phyloP scores from a whole-genome alignment of 139 green algal species.

The Picochlorum sp. region DNA sequence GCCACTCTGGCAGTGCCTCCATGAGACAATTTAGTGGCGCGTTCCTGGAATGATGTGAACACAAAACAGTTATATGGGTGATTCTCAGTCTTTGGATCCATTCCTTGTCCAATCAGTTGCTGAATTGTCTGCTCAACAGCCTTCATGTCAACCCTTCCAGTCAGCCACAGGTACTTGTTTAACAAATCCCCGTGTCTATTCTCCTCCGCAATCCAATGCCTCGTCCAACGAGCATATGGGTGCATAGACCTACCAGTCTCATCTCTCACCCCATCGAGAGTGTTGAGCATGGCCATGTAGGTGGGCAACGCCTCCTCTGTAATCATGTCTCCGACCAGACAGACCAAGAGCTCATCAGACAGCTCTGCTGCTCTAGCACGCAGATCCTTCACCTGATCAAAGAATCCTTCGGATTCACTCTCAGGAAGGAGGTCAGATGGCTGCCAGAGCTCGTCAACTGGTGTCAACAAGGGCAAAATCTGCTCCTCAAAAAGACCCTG shows the following conservation, averaged over 20 bases:
- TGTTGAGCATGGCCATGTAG: conserved; percentile 99
- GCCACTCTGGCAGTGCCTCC: conserved; percentile 88
- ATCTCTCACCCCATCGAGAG: conserved; percentile 90
- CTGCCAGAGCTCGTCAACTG: conserved; percentile 82
- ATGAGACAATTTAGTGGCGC: conserved; percentile 92
- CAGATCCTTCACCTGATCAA: conserved; percentile 83
- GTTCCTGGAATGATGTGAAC: conserved; percentile 77
- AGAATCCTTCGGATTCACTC: conserved; percentile 64
- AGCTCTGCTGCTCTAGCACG: conserved; percentile 64
- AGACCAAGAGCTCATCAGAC: conserved; percentile 91
- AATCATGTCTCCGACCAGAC: conserved; percentile 74
- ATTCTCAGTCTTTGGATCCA: conserved; percentile 22
- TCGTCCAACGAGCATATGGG: conserved; percentile 76
- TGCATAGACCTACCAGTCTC: conserved; percentile 48
- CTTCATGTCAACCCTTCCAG: conserved; percentile 44
- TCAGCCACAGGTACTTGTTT: conserved; percentile 84
- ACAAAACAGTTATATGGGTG: conserved; percentile 15
- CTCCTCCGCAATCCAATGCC: conserved; percentile 94
- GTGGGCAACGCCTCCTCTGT: conserved; percentile 96
- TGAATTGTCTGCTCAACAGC: conserved; percentile 86
- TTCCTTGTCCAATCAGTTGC: conserved; percentile 8
- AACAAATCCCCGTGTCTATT: conserved; percentile 97
- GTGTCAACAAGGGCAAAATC: conserved; percentile 22
- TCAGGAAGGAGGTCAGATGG: conserved; percentile 87
- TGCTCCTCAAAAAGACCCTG: conserved; percentile 12